phyloP scores from a whole-genome alignment of 345 rosid genomes.

The Eucalyptus curtisii region DNA sequence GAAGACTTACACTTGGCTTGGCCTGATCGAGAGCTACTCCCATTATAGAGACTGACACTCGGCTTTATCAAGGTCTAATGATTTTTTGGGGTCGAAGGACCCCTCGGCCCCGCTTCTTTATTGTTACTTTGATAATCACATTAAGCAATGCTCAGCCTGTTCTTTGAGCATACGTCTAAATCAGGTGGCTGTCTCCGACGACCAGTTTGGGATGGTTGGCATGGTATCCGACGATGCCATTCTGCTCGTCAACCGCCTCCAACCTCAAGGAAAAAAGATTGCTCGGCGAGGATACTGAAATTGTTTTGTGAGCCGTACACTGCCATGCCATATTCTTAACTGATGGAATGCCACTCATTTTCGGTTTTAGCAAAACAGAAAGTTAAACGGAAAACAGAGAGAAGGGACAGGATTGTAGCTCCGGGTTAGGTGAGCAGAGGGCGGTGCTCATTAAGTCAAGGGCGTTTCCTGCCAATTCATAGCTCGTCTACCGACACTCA shows the following conservation, averaged over 20 bases:
- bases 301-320: background rate
- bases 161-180: background rate
- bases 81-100: background rate
- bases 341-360: background rate
- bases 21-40: background rate
- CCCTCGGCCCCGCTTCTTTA: background rate
- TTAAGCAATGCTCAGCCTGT: background rate
- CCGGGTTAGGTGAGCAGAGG: background rate
- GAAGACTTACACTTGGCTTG: background rate
- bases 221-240: background rate
- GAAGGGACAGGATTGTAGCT: background rate
- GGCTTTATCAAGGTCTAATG: background rate
- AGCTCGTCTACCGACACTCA: background rate
- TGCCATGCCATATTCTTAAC: background rate
- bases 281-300: background rate
- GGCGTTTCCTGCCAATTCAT: background rate
- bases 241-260: background rate
- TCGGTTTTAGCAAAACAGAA: background rate
- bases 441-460: background rate
- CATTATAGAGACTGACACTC: rapidly evolving
- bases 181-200: background rate
- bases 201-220: background rate
- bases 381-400: background rate
- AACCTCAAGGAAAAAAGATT: background rate
- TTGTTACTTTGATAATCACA: background rate